Evolutionary conservation across 2,329 filamentous ascomycete genomes (phyloP).

Genomic region (Fusarium musae): DNA sequence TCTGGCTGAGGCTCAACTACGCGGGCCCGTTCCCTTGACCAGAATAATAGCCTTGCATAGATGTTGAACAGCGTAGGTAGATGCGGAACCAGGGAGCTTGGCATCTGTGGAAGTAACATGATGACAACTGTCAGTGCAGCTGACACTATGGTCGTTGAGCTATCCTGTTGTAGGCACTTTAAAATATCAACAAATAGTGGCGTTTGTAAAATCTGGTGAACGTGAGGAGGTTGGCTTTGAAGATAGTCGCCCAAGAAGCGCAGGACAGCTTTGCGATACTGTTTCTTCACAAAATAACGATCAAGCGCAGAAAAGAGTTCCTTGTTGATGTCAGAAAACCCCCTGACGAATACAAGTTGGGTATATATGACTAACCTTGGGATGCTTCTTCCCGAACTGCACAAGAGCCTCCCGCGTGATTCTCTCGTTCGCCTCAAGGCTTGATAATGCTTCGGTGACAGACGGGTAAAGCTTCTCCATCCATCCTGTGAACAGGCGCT

Average conservation of each 20-base stretch:
- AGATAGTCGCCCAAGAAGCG: constrained; percentile 78
- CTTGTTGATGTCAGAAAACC: constrained; percentile 49
- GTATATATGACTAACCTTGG: constrained; percentile 56
- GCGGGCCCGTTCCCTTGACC: constrained; percentile 68
- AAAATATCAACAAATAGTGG: constrained; percentile 77
- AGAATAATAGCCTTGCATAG: constrained; percentile 82
- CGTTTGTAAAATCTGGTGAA: constrained; percentile 78
- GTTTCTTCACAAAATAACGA: constrained; percentile 71
- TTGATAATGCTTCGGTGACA: constrained; percentile 51
- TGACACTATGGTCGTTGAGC: constrained; percentile 80
- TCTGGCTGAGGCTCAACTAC: constrained; percentile 53
- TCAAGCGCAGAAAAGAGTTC: constrained; percentile 75
- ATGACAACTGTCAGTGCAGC: constrained; percentile 78
- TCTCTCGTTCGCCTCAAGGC: constrained; percentile 59
- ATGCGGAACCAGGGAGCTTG: constrained; percentile 74
- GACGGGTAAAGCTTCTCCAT: constrained; percentile 59
- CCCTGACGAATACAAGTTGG: not conserved
- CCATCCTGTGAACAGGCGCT: constrained; percentile 68
- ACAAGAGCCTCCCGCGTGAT: constrained; percentile 64
- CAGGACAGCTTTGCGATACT: constrained; percentile 71
- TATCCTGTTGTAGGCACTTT: constrained; percentile 79
- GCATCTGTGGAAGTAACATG: constrained; percentile 86
- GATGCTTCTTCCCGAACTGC: constrained; percentile 73
- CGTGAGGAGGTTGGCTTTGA: constrained; percentile 79
- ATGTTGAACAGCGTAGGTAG: constrained; percentile 83